Percentiles rank a stretch among this genome's conserved stretches.
These are phyloP conservation scores for Alternaria triticina DNA, from an alignment of 2,329 filamentous ascomycete genomes.

Conservation along the genomic window DNA sequence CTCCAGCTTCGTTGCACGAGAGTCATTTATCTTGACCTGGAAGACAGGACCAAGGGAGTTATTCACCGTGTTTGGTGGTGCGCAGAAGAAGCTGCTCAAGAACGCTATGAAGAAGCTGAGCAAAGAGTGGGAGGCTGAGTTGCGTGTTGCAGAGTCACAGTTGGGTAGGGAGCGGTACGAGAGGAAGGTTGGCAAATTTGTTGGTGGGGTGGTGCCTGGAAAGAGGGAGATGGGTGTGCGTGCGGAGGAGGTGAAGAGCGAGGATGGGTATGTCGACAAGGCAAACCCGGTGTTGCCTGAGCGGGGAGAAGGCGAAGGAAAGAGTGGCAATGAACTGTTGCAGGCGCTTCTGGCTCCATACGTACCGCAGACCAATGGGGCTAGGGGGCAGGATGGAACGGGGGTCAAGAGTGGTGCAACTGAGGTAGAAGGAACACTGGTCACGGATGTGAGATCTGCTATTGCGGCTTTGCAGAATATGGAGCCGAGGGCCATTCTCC, in stretches of 20 bases:
- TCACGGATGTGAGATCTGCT: constrained; percentile 15
- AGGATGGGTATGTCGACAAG: not conserved
- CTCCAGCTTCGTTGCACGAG: constrained; percentile 12
- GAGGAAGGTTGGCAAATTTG: constrained; percentile 17
- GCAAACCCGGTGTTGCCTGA: not conserved
- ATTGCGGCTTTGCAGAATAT: constrained; percentile 13
- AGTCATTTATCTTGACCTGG: constrained; percentile 25
- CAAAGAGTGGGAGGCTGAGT: constrained; percentile 15
- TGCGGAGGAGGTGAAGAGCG: not conserved
- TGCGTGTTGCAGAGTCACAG: not conserved
- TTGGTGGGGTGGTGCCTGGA: constrained; percentile 22
- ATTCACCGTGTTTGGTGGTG: constrained; percentile 5
- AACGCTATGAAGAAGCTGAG: constrained; percentile 14
- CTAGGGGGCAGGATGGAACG: not conserved
- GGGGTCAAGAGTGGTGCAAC: not conserved
- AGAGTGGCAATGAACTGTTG: constrained; percentile 9
- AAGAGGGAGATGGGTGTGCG: constrained; percentile 9
- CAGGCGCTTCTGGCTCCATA: constrained; percentile 8
- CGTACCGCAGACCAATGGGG: not conserved
- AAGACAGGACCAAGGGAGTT: constrained; percentile 16
- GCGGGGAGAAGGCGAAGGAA: not conserved
- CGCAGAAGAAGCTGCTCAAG: constrained; percentile 26
- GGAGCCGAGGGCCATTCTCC: constrained; percentile 14
- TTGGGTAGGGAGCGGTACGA: constrained; percentile 13
- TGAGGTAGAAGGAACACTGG: constrained; percentile 3